Conservation (phyloP, 1,284 basidiomycete genomes). For the Leccinum insolens region DNA sequence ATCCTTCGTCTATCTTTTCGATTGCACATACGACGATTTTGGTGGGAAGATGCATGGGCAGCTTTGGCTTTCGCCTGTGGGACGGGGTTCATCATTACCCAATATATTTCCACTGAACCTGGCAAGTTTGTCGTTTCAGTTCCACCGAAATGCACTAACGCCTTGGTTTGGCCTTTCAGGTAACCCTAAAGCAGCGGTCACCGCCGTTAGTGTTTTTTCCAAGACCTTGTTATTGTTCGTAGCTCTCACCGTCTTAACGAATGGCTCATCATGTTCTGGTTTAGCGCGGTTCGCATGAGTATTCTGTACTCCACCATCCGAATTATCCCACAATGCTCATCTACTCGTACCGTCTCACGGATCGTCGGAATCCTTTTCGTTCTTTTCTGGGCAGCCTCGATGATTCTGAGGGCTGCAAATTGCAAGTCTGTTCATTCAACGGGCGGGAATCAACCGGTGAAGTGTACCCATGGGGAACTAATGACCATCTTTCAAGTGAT, state of each 20-base stretch:
- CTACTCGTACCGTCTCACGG: background rate
- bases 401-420: background rate
- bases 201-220: background rate
- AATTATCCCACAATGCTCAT: background rate
- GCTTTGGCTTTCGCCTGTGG: background rate
- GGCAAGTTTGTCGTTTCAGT: background rate
- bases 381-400: background rate
- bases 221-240: background rate
- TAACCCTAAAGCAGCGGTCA: background rate
- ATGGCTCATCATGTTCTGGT: background rate
- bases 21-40: background rate
- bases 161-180: background rate
- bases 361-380: background rate
- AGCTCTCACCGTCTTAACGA: background rate
- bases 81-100: background rate
- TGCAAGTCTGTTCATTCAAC: background rate
- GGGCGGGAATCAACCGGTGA: too few relatives aligned
- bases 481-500: background rate
- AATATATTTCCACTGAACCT: background rate
- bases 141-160: background rate
- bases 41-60: slow-evolving; percentile 2
- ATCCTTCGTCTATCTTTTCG: background rate
- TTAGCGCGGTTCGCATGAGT: background rate
- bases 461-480: background rate
- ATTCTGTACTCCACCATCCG: background rate